A percentile compares a stretch with the other conserved stretches of the same genome.
Conservation (phyloP, 2,329 filamentous ascomycete genomes). For the Ascosphaera acerosa region DNA sequence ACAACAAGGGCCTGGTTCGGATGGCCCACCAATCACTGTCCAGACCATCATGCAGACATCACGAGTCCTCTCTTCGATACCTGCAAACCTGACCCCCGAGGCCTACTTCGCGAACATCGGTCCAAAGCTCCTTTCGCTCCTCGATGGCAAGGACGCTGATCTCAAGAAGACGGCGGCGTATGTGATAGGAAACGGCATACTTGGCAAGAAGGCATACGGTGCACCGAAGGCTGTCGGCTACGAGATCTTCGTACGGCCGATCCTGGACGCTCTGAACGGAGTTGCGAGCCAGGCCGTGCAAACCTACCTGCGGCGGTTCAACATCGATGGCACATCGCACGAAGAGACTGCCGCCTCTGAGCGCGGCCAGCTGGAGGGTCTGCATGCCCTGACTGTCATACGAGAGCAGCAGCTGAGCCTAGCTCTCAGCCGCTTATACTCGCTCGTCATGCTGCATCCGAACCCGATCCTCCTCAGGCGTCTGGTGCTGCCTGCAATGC, state of each 20-base stretch:
- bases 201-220: conserved; percentile 16
- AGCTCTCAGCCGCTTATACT: conserved; percentile 14
- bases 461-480: conserved; percentile 20
- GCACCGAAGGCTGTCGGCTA: conserved; percentile 17
- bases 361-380: not conserved
- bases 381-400: conserved; percentile 7
- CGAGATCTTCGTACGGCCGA: conserved; percentile 17
- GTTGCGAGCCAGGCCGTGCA: conserved; percentile 8
- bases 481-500: conserved; percentile 15
- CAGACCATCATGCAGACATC: conserved; percentile 21
- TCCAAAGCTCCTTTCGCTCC: conserved; percentile 16
- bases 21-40: conserved; percentile 17
- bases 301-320: conserved; percentile 10
- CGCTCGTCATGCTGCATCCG: conserved; percentile 17
- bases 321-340: conserved; percentile 5
- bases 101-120: conserved; percentile 16
- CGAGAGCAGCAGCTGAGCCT: conserved; percentile 9
- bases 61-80: conserved; percentile 18
- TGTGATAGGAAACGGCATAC: conserved; percentile 19
- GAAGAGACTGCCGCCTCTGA: not conserved
- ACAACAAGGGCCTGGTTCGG: conserved; percentile 9
- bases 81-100: conserved; percentile 13
- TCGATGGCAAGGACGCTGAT: conserved; percentile 17
- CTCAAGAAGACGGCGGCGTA: conserved; percentile 19
- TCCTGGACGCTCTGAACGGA: conserved; percentile 15